Base-by-base conservation (phyloP, 1,284 basidiomycete genomes). In the Marasmius tenuissimus region DNA sequence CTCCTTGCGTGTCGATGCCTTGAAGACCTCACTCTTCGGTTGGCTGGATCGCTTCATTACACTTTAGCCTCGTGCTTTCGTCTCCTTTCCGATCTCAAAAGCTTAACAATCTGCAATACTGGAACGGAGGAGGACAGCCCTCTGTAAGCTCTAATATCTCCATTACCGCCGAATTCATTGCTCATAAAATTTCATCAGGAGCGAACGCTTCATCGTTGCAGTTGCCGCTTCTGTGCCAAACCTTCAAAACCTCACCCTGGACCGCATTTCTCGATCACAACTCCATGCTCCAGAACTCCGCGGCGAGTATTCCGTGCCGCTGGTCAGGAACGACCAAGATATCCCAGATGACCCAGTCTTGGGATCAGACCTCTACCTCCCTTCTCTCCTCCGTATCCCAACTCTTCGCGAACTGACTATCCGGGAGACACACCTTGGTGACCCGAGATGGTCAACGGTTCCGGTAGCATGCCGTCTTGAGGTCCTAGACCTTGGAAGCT, bases 401-500 rank as follows among this genome's bases (percentile, higher is more conserved):
- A 78, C 82, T 54, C 81, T 91, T 48, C 81, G 78, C 47, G 82
- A 81, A 63, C 85, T 91, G 64, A 78, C 80, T 58, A 85, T 91
- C 65, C 82, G 81, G 57, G 88, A 90, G 68, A 90, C 88, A 0
- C 88, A 88, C 72, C 81, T 91, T 60, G 88, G 88, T 33, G 85
- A 88, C 71, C 76, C 78, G 42, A 75, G 76, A 34, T 89, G 86
- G 85, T 72, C 78, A 20, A 76, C 76, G 38, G 78, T 77, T 9
- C 76, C 80, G 35, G 76, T 83, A 56, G 70, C 70, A 27, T 85
- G 84, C 70, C 77, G 78, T 16, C 77, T 89, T 47, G 76, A 87
- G 64, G 75, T 84, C 40, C 78, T 89, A 56, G 85, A 87, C 69
- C 78, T 89, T 47, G 85, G 86, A 39, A 81, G 79, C 67, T 87